Percentiles rank a stretch among this genome's conserved stretches.
Evolutionary conservation across 1,139 yeast species (phyloP).

Genomic region (Candida tunisiensis): DNA sequence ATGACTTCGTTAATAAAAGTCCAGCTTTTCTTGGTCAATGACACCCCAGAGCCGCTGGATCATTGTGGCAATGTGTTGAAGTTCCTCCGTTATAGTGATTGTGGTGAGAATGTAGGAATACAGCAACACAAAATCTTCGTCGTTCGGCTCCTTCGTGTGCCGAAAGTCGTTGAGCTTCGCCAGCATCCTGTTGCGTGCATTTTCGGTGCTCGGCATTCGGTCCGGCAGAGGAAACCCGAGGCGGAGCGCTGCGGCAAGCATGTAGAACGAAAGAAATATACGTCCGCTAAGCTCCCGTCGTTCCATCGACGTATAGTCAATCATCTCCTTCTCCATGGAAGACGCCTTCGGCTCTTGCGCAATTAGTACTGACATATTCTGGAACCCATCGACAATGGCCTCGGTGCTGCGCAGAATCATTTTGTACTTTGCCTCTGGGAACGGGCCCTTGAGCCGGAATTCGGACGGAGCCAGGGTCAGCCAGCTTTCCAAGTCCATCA

Average conservation of each 20-base stretch:
- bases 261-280: slow-evolving; percentile 56
- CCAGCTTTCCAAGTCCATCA: slow-evolving; percentile 43
- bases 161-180: slow-evolving; percentile 30
- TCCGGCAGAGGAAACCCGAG: slow-evolving; percentile 65
- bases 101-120: slow-evolving; percentile 65
- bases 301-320: slow-evolving; percentile 39
- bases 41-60: slow-evolving; percentile 48
- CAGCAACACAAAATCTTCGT: slow-evolving; percentile 57
- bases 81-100: slow-evolving; percentile 44
- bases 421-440: slow-evolving; percentile 38
- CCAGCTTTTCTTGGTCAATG: slow-evolving; percentile 31
- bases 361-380: slow-evolving; percentile 52
- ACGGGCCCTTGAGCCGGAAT: slow-evolving; percentile 56
- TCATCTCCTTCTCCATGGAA: slow-evolving; percentile 36
- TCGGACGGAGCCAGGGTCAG: slow-evolving; percentile 65
- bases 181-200: slow-evolving; percentile 55
- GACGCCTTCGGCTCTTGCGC: slow-evolving; percentile 42
- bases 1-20: slow-evolving; percentile 3
- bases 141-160: slow-evolving; percentile 10
- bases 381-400: slow-evolving; percentile 55
- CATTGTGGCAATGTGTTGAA: slow-evolving; percentile 37
- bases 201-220: slow-evolving; percentile 63
- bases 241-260: slow-evolving; percentile 62
- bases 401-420: slow-evolving; percentile 40
- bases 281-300: slow-evolving; percentile 55